phyloP scores from a whole-genome alignment of 2,329 filamentous ascomycete species.

The Leptographium radiaticola region DNA sequence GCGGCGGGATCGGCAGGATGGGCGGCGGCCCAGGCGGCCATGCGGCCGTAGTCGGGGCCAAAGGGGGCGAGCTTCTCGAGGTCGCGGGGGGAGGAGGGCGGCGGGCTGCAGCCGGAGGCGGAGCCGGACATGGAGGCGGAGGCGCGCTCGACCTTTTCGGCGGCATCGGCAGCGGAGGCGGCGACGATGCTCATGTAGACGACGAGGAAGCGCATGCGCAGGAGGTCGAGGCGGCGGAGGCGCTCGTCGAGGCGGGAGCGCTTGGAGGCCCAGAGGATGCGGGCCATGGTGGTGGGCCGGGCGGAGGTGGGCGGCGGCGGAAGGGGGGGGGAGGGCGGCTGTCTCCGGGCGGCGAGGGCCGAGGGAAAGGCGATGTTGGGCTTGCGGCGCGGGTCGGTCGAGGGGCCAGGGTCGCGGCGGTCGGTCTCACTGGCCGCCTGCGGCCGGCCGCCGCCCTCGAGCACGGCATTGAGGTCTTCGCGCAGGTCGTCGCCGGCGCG shows the following conservation, averaged over 20 bases:
- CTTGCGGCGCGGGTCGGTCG: no score
- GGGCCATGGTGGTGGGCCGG: slow-evolving; percentile 31
- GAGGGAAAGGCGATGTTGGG: no score
- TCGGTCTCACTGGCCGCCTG: no score
- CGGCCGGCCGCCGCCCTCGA: slow-evolving; percentile 19
- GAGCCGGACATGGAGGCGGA: slow-evolving; percentile 7
- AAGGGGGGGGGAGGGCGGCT: not conserved
- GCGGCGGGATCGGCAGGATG: not conserved
- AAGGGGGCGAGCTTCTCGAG: slow-evolving; percentile 17
- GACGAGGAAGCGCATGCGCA: slow-evolving; percentile 52
- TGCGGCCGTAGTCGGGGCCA: not conserved
- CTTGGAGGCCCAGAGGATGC: slow-evolving; percentile 45
- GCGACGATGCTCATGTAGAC: slow-evolving; percentile 50
- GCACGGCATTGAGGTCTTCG: slow-evolving; percentile 41
- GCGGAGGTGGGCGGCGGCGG: not conserved
- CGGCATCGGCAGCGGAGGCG: slow-evolving; percentile 19
- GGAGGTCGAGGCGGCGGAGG: slow-evolving; percentile 43
- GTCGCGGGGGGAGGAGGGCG: slow-evolving; percentile 13
- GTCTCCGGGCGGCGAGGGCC: no score
- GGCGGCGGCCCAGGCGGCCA: not conserved
- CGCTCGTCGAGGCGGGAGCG: slow-evolving; percentile 41
- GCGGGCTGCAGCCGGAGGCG: not conserved
- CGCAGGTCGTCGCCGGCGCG: slow-evolving; percentile 46
- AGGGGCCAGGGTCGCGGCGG: no score
- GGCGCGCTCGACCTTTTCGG: slow-evolving; percentile 21